phyloP scores from a whole-genome alignment of 345 rosid genomes.

The Citropsis articulata region DNA sequence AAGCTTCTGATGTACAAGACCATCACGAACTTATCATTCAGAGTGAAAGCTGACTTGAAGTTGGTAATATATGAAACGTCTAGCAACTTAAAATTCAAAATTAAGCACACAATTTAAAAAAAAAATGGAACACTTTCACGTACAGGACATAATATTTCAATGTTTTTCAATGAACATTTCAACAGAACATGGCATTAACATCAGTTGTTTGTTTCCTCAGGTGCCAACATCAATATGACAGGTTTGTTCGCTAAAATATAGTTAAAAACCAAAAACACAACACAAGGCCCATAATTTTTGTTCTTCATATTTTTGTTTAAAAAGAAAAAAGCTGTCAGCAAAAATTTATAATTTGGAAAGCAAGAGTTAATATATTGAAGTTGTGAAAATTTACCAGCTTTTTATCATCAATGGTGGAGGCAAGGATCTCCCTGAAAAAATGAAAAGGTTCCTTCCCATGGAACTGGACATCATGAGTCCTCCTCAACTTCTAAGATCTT shows the following conservation, averaged over 20 bases:
- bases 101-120: too few relatives aligned
- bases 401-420: neutral
- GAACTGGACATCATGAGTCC: neutral
- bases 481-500: too few relatives aligned
- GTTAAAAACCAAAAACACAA: neutral
- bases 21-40: neutral
- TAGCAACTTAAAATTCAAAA: too few relatives aligned
- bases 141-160: too few relatives aligned
- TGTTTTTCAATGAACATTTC: too few relatives aligned
- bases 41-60: neutral
- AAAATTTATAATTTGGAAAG: neutral
- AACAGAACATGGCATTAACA: neutral
- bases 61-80: neutral
- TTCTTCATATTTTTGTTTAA: too few relatives aligned
- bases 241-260: too few relatives aligned
- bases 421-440: neutral
- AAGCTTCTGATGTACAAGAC: neutral
- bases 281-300: neutral
- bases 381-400: neutral
- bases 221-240: too few relatives aligned
- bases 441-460: neutral
- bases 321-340: neutral
- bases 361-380: neutral
- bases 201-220: too few relatives aligned
- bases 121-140: too few relatives aligned